A percentile compares a stretch with the other conserved stretches of the same genome.
Conservation (phyloP, 495 filamentous ascomycete genomes). For the Antarctomyces pellizariae region DNA sequence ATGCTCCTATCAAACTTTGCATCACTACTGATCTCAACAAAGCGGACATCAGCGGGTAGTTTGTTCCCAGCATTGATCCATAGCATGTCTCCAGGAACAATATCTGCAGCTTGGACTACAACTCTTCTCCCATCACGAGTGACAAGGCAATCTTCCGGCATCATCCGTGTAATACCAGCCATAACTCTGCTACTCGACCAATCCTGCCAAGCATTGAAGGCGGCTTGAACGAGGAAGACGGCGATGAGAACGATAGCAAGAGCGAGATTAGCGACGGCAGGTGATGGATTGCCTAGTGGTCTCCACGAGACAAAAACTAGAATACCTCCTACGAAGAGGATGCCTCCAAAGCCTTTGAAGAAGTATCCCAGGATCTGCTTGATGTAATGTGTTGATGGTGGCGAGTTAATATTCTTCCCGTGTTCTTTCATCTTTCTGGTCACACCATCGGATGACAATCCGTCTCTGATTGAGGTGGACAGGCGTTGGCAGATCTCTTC, state of each 20-base stretch:
- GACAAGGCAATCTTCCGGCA: constrained; percentile 39
- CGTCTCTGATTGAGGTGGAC: constrained; percentile 21
- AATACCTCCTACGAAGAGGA: constrained; percentile 35
- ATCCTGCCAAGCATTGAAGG: constrained; percentile 41
- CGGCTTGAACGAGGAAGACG: constrained; percentile 46
- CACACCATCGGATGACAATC: constrained; percentile 25
- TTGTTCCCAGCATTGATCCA: constrained; percentile 40
- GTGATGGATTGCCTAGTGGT: constrained; percentile 43
- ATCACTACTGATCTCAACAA: constrained; percentile 36
- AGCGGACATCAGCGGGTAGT: constrained; percentile 45
- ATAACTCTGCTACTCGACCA: constrained; percentile 38
- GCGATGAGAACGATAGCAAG: constrained; percentile 38
- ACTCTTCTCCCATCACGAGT: constrained; percentile 30
- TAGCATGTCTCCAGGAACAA: constrained; percentile 45
- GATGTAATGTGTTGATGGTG: constrained; percentile 29
- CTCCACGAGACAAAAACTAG: constrained; percentile 48
- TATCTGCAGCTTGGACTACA: constrained; percentile 25
- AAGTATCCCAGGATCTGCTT: constrained; percentile 39
- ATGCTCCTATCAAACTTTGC: constrained; percentile 50
- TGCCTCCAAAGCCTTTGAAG: constrained; percentile 45
- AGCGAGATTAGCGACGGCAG: constrained; percentile 36
- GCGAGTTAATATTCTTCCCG: constrained; percentile 36
- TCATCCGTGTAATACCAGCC: constrained; percentile 39
- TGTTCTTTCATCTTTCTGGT: constrained; percentile 25
- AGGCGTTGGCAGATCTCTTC: constrained; percentile 31